Conservation (phyloP, 2,329 filamentous ascomycete species). For the Arthrinium phaeospermum region DNA sequence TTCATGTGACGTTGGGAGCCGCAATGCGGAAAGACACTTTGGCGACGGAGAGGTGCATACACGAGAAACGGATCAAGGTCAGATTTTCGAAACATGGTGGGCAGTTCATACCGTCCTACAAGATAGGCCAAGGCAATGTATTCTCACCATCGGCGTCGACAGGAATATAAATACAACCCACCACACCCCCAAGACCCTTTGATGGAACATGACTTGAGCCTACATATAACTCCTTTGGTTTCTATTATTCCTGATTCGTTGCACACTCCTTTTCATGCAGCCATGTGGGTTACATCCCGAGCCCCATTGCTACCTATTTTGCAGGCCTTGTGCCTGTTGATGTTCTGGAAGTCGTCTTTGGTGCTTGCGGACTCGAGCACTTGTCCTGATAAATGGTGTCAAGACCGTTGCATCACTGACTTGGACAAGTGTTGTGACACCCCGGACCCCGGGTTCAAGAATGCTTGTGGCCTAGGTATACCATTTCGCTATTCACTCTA, state of each 20-base stretch:
- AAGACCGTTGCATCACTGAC: background rate
- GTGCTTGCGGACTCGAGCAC: background rate
- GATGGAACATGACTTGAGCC: background rate
- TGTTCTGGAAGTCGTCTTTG: background rate
- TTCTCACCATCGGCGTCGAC: too few relatives aligned
- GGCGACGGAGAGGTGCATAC: background rate
- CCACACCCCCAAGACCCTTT: background rate
- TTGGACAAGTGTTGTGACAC: background rate
- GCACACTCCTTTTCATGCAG: background rate
- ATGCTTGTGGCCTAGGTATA: background rate
- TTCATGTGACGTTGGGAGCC: background rate
- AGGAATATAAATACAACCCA: background rate
- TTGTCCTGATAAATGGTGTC: background rate
- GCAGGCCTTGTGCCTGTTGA: background rate
- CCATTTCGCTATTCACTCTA: rapidly evolving
- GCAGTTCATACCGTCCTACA: too few relatives aligned
- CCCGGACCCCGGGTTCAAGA: background rate
- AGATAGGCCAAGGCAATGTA: background rate
- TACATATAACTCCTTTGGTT: rapidly evolving
- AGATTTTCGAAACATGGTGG: background rate
- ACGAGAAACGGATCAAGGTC: too few relatives aligned
- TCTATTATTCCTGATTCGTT: background rate
- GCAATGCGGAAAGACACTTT: background rate
- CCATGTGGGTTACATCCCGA: background rate
- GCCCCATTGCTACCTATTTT: background rate